Evolutionary conservation across 305 asterid genomes (phyloP).

Genomic region (Rubia balearica): DNA sequence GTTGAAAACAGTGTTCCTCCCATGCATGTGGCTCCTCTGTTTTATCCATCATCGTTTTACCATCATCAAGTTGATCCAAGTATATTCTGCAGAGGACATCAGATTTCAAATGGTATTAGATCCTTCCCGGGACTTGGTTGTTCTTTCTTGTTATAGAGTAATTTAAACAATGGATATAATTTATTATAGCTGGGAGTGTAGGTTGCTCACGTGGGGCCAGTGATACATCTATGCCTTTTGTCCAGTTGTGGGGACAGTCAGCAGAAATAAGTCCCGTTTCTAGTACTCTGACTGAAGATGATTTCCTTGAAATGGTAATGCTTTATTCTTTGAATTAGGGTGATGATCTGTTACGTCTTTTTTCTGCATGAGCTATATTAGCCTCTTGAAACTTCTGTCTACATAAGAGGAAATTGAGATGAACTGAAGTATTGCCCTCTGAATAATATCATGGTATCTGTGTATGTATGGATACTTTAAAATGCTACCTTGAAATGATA

Average conservation of each 20-base stretch:
- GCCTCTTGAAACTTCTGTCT: background rate
- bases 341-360: background rate
- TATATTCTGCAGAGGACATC: slow-evolving; percentile 48
- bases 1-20: slow-evolving; percentile 40
- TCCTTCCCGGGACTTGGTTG: slow-evolving; percentile 29
- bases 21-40: slow-evolving; percentile 36
- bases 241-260: slow-evolving; percentile 37
- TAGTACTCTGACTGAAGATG: slow-evolving; percentile 75
- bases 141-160: slow-evolving; percentile 29
- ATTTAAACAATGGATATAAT: slow-evolving; percentile 30
- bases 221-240: slow-evolving; percentile 33
- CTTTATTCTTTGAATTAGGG: slow-evolving; percentile 17
- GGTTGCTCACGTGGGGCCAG: slow-evolving; percentile 19
- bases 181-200: slow-evolving; percentile 32
- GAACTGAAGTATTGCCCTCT: no score
- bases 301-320: slow-evolving; percentile 79
- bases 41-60: slow-evolving; percentile 50
- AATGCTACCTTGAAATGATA: no score
- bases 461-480: no score
- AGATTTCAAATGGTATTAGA: slow-evolving; percentile 27
- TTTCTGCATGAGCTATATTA: background rate
- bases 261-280: slow-evolving; percentile 41
- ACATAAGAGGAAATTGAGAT: background rate
- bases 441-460: no score
- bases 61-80: slow-evolving; percentile 60